phyloP scores from a whole-genome alignment of 108 stramenopile species.

The Schizochytrium sp. region DNA sequence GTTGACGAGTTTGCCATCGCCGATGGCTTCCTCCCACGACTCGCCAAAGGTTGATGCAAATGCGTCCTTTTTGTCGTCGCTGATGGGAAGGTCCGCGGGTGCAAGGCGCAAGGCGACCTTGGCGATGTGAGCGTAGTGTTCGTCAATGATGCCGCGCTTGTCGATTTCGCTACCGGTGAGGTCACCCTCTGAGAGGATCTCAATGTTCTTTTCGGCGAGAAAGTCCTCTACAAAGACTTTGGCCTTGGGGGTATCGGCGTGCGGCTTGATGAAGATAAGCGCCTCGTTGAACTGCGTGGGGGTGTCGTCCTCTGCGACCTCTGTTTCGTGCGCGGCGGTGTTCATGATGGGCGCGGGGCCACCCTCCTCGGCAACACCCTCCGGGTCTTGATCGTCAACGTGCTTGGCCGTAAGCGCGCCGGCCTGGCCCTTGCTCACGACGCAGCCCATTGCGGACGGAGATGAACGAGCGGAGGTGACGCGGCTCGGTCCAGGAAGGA shows the following conservation, averaged over 20 bases:
- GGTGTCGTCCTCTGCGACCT: background rate
- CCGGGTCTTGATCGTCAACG: too few species aligned
- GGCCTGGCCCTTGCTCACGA: too few species aligned
- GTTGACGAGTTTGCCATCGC: background rate
- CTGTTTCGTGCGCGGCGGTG: too few species aligned
- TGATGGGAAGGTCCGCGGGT: background rate
- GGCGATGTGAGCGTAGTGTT: conserved; percentile 21
- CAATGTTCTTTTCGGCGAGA: background rate
- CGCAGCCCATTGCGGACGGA: too few species aligned
- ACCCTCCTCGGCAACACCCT: too few species aligned
- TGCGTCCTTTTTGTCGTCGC: background rate
- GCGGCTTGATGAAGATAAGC: conserved; percentile 30
- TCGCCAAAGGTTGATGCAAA: background rate
- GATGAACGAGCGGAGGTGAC: too few species aligned
- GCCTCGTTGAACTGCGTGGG: background rate
- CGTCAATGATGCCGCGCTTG: conserved; percentile 4
- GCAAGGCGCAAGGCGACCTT: background rate
- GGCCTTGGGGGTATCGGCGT: background rate
- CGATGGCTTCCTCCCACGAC: background rate
- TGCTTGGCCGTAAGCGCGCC: too few species aligned
- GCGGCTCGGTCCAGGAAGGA: too few species aligned
- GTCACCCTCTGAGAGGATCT: background rate
- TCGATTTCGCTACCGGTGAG: conserved; percentile 5
- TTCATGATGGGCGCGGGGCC: too few species aligned
- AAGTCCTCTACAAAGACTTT: background rate